phyloP scores from a whole-genome alignment of 495 filamentous ascomycete genomes.

The Glonium stellatum region DNA sequence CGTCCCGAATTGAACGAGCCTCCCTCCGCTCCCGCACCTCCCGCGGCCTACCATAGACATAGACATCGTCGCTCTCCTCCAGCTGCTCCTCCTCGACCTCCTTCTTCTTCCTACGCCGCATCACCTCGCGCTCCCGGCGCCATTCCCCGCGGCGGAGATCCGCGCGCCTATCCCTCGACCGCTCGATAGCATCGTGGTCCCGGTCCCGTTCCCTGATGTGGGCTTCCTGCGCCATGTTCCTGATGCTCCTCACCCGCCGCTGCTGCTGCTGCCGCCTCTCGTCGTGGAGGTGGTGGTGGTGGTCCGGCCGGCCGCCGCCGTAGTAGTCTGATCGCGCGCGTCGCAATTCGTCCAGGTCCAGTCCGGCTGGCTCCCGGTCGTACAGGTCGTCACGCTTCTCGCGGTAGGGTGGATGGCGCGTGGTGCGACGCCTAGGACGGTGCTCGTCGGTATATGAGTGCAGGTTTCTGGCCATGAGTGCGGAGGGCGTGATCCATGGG shows the following conservation, averaged over 20 bases:
- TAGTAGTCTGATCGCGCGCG: not conserved
- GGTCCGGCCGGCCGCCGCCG: not conserved
- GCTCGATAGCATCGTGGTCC: not conserved
- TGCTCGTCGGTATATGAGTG: not conserved
- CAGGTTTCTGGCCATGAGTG: not conserved
- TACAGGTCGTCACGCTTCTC: not conserved
- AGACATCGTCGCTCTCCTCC: slow-evolving; percentile 18
- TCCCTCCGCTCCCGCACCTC: slow-evolving; percentile 12
- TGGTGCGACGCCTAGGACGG: not conserved
- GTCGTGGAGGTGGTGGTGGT: too few species aligned
- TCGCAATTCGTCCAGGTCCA: not conserved
- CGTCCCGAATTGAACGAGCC: slow-evolving; percentile 8
- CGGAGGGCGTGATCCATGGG: not conserved
- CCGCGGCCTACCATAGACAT: slow-evolving; percentile 22
- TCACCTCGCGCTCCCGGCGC: slow-evolving; percentile 8
- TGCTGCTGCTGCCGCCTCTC: too few species aligned
- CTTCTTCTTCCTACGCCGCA: slow-evolving; percentile 12
- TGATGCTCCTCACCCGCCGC: not conserved
- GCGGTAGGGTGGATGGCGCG: not conserved
- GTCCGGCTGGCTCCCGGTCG: not conserved
- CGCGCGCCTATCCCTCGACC: not conserved
- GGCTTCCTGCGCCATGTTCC: not conserved
- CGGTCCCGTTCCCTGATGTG: not conserved
- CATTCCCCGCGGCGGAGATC: not conserved
- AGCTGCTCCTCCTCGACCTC: not conserved